Percentiles rank a stretch among this genome's conserved stretches.
Conservation (phyloP, 164 flowering plant genomes). For the Stephania cephalantha region DNA sequence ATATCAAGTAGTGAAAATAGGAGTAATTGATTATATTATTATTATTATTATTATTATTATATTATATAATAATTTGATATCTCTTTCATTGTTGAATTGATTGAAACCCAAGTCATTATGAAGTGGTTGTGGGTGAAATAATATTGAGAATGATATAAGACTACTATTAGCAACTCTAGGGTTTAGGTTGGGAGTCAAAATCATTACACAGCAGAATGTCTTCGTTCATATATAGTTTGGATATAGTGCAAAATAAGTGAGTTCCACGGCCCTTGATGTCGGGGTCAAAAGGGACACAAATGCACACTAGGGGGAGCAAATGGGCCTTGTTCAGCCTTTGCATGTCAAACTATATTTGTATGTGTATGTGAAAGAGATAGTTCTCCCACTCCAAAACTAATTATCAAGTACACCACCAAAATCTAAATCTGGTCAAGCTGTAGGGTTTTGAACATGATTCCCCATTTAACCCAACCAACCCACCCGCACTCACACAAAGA, state of each 20-base stretch:
- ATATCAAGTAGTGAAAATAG: too few species aligned
- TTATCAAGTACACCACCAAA: not conserved
- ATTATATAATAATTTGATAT: not conserved
- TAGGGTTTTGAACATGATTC: not conserved
- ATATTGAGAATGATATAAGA: too few species aligned
- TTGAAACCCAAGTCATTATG: not conserved
- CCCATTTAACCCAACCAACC: not conserved
- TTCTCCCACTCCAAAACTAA: not conserved
- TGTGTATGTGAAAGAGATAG: not conserved
- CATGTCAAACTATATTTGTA: not conserved
- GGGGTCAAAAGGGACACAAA: conserved; percentile 3
- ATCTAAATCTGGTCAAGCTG: not conserved
- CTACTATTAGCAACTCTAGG: not conserved
- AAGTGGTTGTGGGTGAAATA: not conserved
- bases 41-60: too few species aligned
- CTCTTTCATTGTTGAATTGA: not conserved
- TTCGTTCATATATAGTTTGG: not conserved
- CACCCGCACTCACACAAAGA: not conserved
- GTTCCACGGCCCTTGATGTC: not conserved
- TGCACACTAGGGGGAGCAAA: not conserved
- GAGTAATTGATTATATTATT: too few species aligned
- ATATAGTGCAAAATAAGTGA: not conserved
- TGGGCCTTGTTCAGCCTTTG: not conserved
- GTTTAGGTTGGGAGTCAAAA: conserved; percentile 1
- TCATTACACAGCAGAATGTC: not conserved